Conservation (phyloP, 441 rosid genomes). For the Erodium chrysanthum region DNA sequence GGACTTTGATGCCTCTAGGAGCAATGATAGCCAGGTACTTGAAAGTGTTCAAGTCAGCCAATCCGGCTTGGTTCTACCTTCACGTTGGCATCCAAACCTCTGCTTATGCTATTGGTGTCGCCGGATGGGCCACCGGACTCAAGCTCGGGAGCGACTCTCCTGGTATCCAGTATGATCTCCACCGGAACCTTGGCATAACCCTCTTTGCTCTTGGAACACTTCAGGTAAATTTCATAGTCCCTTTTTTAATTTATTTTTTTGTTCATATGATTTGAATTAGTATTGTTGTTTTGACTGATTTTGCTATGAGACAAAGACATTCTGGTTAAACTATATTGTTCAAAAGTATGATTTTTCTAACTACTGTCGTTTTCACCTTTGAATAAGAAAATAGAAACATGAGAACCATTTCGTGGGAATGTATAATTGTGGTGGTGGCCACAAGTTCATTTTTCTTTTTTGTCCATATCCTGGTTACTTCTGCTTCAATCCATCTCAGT, state of each 20-base stretch:
- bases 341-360: background rate
- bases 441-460: too few relatives aligned
- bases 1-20: slow-evolving; percentile 49
- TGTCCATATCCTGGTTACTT: too few relatives aligned
- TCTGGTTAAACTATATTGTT: background rate
- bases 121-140: slow-evolving; percentile 61
- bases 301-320: background rate
- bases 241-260: too few relatives aligned
- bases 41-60: slow-evolving; percentile 39
- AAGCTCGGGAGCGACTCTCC: slow-evolving; percentile 50
- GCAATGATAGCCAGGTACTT: slow-evolving; percentile 45
- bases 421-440: too few relatives aligned
- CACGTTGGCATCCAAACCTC: slow-evolving; percentile 40
- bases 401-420: too few relatives aligned
- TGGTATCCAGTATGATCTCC: slow-evolving; percentile 23
- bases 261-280: background rate
- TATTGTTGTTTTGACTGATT: background rate
- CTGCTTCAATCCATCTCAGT: too few relatives aligned
- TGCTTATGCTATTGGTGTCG: slow-evolving; percentile 46
- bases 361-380: background rate
- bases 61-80: slow-evolving; percentile 57
- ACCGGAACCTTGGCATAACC: slow-evolving; percentile 45
- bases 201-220: slow-evolving; percentile 42
- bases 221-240: slow-evolving; percentile 29
- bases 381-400: background rate